Base-by-base conservation (phyloP, 1,139 yeast genomes). In the Hyphopichia buzzinii region DNA sequence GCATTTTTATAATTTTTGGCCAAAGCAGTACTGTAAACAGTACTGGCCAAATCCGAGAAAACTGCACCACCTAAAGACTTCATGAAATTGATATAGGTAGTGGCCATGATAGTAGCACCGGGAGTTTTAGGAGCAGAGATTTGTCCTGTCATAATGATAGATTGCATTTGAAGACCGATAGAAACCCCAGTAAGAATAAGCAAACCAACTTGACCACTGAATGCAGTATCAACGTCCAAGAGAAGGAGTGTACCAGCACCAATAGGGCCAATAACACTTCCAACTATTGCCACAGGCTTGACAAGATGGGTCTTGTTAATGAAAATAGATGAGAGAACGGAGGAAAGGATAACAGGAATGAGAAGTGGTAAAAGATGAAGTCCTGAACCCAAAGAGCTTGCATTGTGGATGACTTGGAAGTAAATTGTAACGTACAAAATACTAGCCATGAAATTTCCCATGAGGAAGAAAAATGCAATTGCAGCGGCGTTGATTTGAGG, bases 311-410 rank as follows among this genome's bases (percentile, higher is more conserved):
- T 50, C 39, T 57, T 62, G 36, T 57, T 60, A 26, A 66, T 55
- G 12, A 54, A 28, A 8, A 59, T 42, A 14, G 73, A 73, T 4
- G 57, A 42, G 13, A 38, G 4, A 12, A 64, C 48, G 7, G 74
- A 61, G 4, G 54, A 36, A 17, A 65, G 15, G 3, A 64, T 66
- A 29, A 63, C 61, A 1, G 68, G 45, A n/a, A 69, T 55, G 37
- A 68, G 59, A 13, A 56, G 39, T 3, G 74, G 70, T 35, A 69
- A 56, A 35, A 66, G 51, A 42, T 62, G 59, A 27, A 67, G 45
- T 31, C 75, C 75, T 1, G 73, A 59, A n/a, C 52, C 51, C 56
- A 65, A 53, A 4, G 74, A 64, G 35, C 55, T 45, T 8, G 57
- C 48, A 17, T 50, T 62, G 35, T 49, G 54, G 19, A 69, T 54